Evolutionary conservation across 1,284 basidiomycete species (phyloP).

Genomic region (Cryptococcus jaspeensis): DNA sequence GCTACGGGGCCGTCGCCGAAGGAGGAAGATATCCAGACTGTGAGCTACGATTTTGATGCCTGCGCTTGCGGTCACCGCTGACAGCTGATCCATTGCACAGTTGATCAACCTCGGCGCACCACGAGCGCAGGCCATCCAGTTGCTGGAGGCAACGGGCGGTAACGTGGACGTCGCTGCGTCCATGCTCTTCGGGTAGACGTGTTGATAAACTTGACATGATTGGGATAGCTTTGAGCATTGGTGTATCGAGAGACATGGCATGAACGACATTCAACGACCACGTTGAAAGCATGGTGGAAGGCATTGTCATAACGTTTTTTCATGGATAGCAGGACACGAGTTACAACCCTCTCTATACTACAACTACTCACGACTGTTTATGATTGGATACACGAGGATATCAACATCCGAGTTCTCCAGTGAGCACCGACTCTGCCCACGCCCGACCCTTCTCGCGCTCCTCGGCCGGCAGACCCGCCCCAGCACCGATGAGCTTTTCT

Average conservation of each 20-base stretch:
- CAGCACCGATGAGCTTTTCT: slow-evolving; percentile 64
- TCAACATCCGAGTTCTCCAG: slow-evolving; percentile 3
- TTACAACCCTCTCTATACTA: neutral
- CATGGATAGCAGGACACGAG: neutral
- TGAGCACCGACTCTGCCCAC: slow-evolving; percentile 31
- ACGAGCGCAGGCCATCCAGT: slow-evolving; percentile 69
- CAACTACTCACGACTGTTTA: no score
- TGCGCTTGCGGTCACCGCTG: no score
- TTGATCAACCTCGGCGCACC: slow-evolving; percentile 73
- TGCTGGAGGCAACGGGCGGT: slow-evolving; percentile 75
- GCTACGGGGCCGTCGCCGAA: slow-evolving; percentile 5
- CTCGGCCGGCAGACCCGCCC: slow-evolving; percentile 24
- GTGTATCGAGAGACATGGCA: neutral
- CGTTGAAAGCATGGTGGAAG: no score
- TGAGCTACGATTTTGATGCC: slow-evolving; percentile 5
- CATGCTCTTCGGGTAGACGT: slow-evolving; percentile 64
- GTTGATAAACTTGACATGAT: neutral
- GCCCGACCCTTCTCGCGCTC: slow-evolving; percentile 25
- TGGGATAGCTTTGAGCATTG: neutral
- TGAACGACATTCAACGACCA: neutral
- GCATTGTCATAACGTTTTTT: neutral
- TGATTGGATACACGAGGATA: neutral
- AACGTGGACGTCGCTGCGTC: slow-evolving; percentile 87
- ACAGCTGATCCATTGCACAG: slow-evolving; percentile 29
- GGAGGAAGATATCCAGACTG: slow-evolving; percentile 37